Base-by-base conservation (phyloP, 441 rosid genomes). In the Populus trichocarpa region DNA sequence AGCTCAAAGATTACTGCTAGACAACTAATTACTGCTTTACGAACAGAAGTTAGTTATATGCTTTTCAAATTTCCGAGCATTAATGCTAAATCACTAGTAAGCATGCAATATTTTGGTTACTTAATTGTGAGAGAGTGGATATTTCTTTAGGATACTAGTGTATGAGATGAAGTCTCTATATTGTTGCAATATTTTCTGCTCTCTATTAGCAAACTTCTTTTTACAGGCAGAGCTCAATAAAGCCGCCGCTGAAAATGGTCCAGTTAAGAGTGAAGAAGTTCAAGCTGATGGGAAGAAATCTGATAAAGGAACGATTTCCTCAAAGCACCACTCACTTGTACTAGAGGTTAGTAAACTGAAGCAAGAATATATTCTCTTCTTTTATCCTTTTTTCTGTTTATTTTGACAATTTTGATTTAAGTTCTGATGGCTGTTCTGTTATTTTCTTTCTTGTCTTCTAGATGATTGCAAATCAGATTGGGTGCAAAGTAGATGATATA, bases 141-240 rank as follows among this genome's bases (percentile, higher is more conserved):
- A 26, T 67, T 67, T 32, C 5, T 67, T 16, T 28, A 6, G 40
- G 30, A 14, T 30, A 20, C 40, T 14, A 30, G 70, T 32, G 13
- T 30, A 67, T 32, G 40, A 32, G 35, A 20, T 67, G 23, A 67
- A 32, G 70, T 67, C 71, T 68, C 46, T 14, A 71, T 63, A 63
- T 23, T 10, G 13, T 23, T 22, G 28, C 16, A 23, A 63, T 10
- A 25, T 63, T 20, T n/a, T 42, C 30, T 26, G 33, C 42, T 71
- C 28, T 63, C 66, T 22, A 64, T 67, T 69, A 42, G 57, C 72
- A 40, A 74, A 73, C 35, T 70, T 65, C 75, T 70, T 82, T 69
- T 82, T 59, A 69, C 88, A 97, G 99, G 94, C 88, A 13, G 97
- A 92, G 86, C 90, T 92, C 77, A 91, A 87, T 78, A 93, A 87